These are phyloP conservation scores for Astragalus glycyphyllos DNA, from an alignment of 306 rosid genomes.

Conservation along the genomic window DNA sequence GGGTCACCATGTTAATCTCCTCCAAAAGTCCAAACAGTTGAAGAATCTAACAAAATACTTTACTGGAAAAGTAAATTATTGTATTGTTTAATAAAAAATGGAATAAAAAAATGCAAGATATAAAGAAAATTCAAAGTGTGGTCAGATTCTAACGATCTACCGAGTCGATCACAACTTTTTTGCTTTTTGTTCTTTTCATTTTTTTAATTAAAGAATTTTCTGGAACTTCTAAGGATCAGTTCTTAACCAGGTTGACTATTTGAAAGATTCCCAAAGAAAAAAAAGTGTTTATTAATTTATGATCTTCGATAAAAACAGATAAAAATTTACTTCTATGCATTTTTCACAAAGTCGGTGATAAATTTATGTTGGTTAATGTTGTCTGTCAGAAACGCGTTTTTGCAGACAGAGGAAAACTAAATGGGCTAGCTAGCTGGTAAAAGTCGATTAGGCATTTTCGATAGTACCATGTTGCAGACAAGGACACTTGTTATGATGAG, in stretches of 20 bases:
- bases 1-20: constrained; percentile 35
- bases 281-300: not conserved
- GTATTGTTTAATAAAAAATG: constrained; percentile 8
- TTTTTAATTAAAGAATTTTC: constrained; percentile 6
- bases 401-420: not conserved
- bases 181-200: not conserved
- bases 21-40: constrained; percentile 31
- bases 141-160: constrained; percentile 37
- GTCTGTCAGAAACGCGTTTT: constrained; percentile 49
- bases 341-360: constrained; percentile 36
- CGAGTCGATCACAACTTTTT: constrained; percentile 9
- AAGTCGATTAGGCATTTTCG: not conserved
- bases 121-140: constrained; percentile 32
- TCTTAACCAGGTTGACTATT: constrained; percentile 41
- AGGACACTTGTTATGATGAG: constrained; percentile 8
- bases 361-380: constrained; percentile 29
- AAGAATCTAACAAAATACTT: constrained; percentile 21
- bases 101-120: not conserved
- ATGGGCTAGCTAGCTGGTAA: no score
- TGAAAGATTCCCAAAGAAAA: constrained; percentile 21
- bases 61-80: not conserved
- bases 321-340: not conserved
- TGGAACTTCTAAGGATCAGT: not conserved
- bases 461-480: constrained; percentile 16
- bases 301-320: not conserved